Percentiles rank a stretch among this genome's conserved stretches.
Evolutionary conservation across 208 protist genomes (phyloP).

Genomic region (Porcisia hertigi): DNA sequence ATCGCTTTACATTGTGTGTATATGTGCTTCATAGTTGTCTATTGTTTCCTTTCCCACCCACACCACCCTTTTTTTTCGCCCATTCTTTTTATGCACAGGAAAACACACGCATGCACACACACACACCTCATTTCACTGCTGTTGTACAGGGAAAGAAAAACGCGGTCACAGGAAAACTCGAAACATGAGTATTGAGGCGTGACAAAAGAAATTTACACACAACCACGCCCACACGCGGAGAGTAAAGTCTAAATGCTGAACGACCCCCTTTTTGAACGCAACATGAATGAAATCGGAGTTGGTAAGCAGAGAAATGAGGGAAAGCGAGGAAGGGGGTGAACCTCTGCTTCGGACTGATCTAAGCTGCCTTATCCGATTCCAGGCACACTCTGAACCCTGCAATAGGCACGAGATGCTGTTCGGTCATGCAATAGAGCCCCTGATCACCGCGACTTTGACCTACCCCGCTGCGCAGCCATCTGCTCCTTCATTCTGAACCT

Average conservation of each 20-base stretch:
- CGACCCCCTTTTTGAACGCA: no score
- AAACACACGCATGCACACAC: no score
- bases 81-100: no score
- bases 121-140: no score
- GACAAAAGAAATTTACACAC: no score
- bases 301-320: not conserved
- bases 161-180: no score
- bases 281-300: not conserved
- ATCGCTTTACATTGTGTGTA: not conserved
- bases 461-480: not conserved
- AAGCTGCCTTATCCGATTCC: not conserved
- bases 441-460: not conserved
- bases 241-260: no score
- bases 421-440: not conserved
- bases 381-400: not conserved
- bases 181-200: no score
- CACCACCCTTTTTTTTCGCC: no score
- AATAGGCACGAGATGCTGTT: not conserved
- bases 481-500: not conserved
- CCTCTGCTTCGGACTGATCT: not conserved
- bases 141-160: no score
- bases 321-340: not conserved
- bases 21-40: conserved; percentile 10
- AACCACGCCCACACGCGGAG: no score
- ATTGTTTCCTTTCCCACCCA: not conserved